phyloP scores from a whole-genome alignment of 164 flowering plant species.

The Cinnamomum chago region DNA sequence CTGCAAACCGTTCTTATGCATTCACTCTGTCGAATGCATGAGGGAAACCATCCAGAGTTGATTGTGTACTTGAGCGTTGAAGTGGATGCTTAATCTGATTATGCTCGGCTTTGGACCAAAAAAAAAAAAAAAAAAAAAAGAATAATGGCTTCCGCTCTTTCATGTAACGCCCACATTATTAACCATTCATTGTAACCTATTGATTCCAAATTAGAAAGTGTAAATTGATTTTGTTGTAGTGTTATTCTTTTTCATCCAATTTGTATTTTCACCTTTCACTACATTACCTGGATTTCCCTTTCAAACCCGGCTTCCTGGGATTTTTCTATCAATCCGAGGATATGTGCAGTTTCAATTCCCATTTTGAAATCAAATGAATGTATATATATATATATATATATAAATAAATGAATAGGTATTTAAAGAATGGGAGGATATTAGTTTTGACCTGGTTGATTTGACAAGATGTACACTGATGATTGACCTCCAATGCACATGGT shows the following conservation, averaged over 20 bases:
- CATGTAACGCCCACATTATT: no score
- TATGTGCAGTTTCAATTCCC: neutral
- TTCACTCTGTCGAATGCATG: no score
- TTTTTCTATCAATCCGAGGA: neutral
- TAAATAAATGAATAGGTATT: no score
- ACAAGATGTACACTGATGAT: neutral
- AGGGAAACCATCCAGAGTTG: neutral
- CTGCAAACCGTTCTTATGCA: neutral
- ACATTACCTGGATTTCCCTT: neutral
- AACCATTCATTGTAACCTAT: no score
- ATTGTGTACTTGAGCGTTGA: neutral
- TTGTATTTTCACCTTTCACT: neutral
- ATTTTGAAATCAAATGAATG: no score
- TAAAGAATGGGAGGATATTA: neutral
- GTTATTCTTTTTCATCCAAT: neutral
- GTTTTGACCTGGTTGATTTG: neutral
- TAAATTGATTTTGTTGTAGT: neutral
- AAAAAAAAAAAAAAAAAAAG: no score
- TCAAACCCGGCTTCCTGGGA: neutral
- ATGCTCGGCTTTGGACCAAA: neutral
- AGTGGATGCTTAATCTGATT: neutral
- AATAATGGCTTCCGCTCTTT: neutral
- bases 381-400: no score
- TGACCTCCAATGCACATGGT: neutral
- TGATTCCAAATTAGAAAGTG: neutral